Conservation (phyloP, 31 red algal genomes). For the Endocladia muricata region DNA sequence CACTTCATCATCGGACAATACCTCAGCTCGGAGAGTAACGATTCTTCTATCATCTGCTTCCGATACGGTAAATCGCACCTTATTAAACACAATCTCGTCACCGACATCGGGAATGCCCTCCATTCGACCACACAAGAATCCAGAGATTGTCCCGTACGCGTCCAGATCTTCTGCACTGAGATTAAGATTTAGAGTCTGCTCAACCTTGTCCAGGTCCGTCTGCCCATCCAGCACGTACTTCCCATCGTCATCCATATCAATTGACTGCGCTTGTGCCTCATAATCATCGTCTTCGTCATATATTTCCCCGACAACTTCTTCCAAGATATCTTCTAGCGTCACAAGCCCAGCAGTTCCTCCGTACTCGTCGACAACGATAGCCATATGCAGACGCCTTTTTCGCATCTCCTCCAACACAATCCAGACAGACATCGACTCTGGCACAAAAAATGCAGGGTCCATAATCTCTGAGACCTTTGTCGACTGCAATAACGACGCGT, state of each 20-base stretch:
- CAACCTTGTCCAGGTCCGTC: slow-evolving; percentile 85
- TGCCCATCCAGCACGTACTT: slow-evolving; percentile 77
- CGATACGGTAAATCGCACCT: slow-evolving; percentile 68
- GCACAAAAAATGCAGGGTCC: slow-evolving; percentile 88
- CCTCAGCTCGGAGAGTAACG: slow-evolving; percentile 54
- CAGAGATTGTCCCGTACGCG: slow-evolving; percentile 97
- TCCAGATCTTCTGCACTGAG: slow-evolving; percentile 83
- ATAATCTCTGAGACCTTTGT: slow-evolving; percentile 76
- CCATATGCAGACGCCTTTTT: slow-evolving; percentile 86
- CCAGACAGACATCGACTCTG: slow-evolving; percentile 94
- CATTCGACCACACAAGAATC: slow-evolving; percentile 88
- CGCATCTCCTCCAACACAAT: slow-evolving; percentile 90
- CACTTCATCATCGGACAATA: slow-evolving; percentile 55
- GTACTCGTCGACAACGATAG: slow-evolving; percentile 99
- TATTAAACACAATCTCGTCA: slow-evolving; percentile 56
- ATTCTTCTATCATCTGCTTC: slow-evolving; percentile 95
- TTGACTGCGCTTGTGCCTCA: slow-evolving; percentile 66
- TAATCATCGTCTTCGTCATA: slow-evolving; percentile 98
- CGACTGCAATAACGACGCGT: slow-evolving; percentile 7
- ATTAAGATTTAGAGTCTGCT: slow-evolving; percentile 57
- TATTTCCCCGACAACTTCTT: slow-evolving; percentile 98
- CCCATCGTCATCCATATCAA: slow-evolving; percentile 38
- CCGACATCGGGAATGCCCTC: slow-evolving; percentile 85
- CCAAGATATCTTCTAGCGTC: slow-evolving; percentile 97
- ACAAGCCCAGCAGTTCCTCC: slow-evolving; percentile 97